Conservation (phyloP, 176 grass and related monocot species). For the Pharus latifolius region DNA sequence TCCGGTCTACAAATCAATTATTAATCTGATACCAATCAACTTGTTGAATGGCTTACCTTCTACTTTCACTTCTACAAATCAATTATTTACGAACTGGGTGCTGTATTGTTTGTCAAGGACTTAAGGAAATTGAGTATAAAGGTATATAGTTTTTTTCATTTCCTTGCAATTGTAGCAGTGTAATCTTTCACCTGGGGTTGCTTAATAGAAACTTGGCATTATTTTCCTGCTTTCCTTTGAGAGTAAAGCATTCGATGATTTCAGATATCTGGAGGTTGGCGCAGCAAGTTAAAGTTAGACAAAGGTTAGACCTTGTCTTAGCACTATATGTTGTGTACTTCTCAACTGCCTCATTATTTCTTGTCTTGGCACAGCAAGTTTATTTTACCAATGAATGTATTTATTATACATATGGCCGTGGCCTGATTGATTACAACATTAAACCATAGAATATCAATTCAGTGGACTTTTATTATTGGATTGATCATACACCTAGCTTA, state of each 20-base stretch:
- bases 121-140: neutral
- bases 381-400: no score
- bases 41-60: neutral
- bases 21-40: neutral
- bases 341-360: no score
- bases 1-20: no score
- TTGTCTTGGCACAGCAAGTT: no score
- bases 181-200: neutral
- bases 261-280: constrained; percentile 96
- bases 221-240: constrained; percentile 6
- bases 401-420: neutral
- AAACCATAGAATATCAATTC: neutral
- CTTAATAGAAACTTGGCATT: neutral
- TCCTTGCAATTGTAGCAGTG: neutral
- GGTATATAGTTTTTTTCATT: no score
- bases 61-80: no score
- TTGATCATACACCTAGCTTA: neutral
- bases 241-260: constrained; percentile 21
- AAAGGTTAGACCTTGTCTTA: constrained; percentile 56
- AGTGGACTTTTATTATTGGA: neutral
- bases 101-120: neutral
- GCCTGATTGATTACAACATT: neutral
- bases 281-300: constrained; percentile 87
- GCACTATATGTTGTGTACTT: neutral
- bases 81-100: neutral